Evolutionary conservation across 2,329 filamentous ascomycete species (phyloP).

Genomic region (Colletotrichum nymphaeae): DNA sequence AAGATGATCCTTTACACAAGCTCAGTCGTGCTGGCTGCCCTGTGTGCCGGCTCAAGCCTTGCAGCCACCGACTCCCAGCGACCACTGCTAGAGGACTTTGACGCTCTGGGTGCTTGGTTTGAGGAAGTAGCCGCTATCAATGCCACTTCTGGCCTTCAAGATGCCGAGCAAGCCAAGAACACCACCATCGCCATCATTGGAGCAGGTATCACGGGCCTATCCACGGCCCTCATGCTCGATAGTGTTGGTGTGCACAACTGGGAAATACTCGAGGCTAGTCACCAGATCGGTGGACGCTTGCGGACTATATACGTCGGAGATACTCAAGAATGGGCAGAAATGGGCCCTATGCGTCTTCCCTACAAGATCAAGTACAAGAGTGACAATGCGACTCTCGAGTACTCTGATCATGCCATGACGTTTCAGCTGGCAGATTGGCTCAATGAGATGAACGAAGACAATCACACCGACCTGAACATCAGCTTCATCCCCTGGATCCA

Average conservation of each 20-base stretch:
- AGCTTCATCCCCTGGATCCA: conserved; percentile 71
- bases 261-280: conserved; percentile 66
- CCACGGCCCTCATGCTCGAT: conserved; percentile 62
- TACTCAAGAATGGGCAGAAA: conserved; percentile 67
- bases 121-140: too few species aligned
- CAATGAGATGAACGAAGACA: conserved; percentile 64
- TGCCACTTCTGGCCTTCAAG: too few species aligned
- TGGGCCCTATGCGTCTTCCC: conserved; percentile 64
- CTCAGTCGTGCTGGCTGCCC: too few species aligned
- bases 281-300: conserved; percentile 69
- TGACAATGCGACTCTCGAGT: conserved; percentile 63
- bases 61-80: too few species aligned
- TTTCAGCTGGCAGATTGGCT: conserved; percentile 68
- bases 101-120: too few species aligned
- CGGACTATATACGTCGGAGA: conserved; percentile 68
- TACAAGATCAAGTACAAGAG: conserved; percentile 53
- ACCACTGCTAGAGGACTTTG: too few species aligned
- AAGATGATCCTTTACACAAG: too few species aligned
- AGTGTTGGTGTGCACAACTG: conserved; percentile 64
- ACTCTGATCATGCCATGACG: conserved; percentile 70
- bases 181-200: conserved; percentile 65
- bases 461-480: conserved; percentile 56
- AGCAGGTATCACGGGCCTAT: conserved; percentile 70
- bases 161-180: conserved; percentile 11
- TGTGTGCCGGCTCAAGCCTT: too few species aligned